Conservation (phyloP, 2,329 filamentous ascomycete genomes). For the Macrophomina pseudophaseolina region DNA sequence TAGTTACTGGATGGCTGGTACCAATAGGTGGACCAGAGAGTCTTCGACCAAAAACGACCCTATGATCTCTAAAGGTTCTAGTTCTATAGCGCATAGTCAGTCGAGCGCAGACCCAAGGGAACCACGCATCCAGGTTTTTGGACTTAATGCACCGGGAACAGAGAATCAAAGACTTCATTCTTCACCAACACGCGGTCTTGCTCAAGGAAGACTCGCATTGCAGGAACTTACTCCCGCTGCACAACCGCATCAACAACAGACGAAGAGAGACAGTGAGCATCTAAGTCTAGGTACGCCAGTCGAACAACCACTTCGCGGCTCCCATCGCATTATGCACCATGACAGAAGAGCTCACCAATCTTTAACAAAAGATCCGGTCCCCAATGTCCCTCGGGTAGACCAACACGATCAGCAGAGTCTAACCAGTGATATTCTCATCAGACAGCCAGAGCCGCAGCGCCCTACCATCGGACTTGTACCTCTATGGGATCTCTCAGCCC, state of each 20-base stretch:
- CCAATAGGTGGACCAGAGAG: conserved; percentile 25
- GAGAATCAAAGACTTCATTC: too few species aligned
- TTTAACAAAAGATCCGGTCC: background rate
- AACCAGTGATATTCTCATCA: background rate
- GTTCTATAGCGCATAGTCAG: too few species aligned
- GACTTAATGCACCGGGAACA: too few species aligned
- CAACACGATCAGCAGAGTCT: background rate
- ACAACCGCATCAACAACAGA: background rate
- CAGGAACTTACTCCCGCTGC: background rate
- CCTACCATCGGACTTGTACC: background rate
- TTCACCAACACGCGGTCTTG: background rate
- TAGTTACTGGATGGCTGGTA: conserved; percentile 34
- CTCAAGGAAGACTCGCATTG: background rate
- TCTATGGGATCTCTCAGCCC: conserved; percentile 25
- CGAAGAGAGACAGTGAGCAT: background rate
- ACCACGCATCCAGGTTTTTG: too few species aligned
- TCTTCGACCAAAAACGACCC: background rate
- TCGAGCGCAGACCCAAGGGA: too few species aligned
- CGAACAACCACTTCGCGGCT: background rate
- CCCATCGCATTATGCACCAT: background rate
- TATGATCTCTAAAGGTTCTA: background rate
- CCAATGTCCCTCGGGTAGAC: background rate
- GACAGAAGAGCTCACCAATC: background rate
- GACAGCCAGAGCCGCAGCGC: background rate
- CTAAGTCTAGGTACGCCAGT: too few species aligned